Base-by-base conservation (phyloP, 1,139 yeast species). In the Taphrina pruni region DNA sequence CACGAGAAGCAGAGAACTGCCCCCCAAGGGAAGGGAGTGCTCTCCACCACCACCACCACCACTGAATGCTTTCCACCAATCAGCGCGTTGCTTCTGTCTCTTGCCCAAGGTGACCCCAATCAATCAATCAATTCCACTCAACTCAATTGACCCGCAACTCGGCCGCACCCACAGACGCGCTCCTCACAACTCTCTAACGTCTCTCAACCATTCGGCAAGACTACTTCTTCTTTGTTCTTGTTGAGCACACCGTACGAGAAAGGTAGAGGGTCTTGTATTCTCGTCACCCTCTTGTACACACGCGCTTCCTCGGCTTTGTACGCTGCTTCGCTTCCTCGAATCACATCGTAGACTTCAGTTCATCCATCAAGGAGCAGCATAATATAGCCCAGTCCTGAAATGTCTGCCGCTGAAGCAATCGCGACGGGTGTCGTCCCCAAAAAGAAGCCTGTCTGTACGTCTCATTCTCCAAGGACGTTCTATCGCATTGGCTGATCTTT, bases 381-480 rank as follows among this genome's bases (percentile, higher is more conserved):
- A 39, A n/a, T 17, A 45, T 45, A 45, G 48, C 48, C 3, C 8
- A 7, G 20, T 45, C n/a, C 14, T 6, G 50, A 56, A 14, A 58
- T 58, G 62, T 45, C 65, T n/a, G 50, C 65, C 39, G 57, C 57
- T 26, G 57, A 50, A 32, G 57, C 69, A n/a, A 58, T 65, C 64
- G 69, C 65, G 35, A 50, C 57, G 14, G 69, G 69, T 26, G 64
- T 20, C 32, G 26, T 58, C 21, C 64, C 69, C 35, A 65, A 65
- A 20, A 65, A 65, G 64, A 65, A 65, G 64, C 69, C 69, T 6
- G 64, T 65, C 48, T 65, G 67, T 64, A 55, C 26, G 66, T 50
- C 12, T 35, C 46, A 8, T 20, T n/a, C 21, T 0, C 5, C 12
- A 38, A 20, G 14, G 14, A 11, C 36, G 35, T 57, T 26, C 45